Evolutionary conservation across 2,329 filamentous ascomycete genomes (phyloP).

Genomic region (Dactylellina cionopaga): DNA sequence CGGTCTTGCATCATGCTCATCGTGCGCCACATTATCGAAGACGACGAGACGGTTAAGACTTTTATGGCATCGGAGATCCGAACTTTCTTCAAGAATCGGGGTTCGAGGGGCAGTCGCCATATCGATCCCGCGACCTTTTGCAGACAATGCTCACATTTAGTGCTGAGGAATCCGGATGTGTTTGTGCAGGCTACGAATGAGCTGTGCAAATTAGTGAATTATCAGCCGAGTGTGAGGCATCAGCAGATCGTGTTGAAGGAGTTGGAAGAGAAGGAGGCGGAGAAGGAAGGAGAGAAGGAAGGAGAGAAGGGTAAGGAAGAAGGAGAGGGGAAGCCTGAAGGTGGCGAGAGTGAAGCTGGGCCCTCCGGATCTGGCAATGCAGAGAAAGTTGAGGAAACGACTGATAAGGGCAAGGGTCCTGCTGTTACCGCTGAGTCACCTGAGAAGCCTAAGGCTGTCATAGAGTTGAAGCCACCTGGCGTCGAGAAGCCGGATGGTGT

Average conservation of each 20-base stretch:
- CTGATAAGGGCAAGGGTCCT: conserved; percentile 62
- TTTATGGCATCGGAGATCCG: conserved; percentile 92
- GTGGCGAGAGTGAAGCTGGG: conserved; percentile 35
- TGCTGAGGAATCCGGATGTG: conserved; percentile 80
- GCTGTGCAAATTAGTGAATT: conserved; percentile 77
- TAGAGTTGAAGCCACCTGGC: conserved; percentile 78
- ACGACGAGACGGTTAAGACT: conserved; percentile 88
- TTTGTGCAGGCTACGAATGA: conserved; percentile 91
- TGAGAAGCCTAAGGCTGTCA: conserved; percentile 71
- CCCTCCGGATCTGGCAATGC: background rate
- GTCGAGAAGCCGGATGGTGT: conserved; percentile 95
- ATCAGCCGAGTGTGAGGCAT: conserved; percentile 55
- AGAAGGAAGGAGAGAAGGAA: conserved; percentile 56
- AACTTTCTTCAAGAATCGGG: conserved; percentile 71
- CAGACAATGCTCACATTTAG: conserved; percentile 79
- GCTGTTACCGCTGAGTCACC: conserved; percentile 64
- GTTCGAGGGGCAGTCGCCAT: conserved; percentile 63
- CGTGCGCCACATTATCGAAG: conserved; percentile 90
- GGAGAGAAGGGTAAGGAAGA: conserved; percentile 58
- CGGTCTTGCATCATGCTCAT: conserved; percentile 82
- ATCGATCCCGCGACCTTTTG: conserved; percentile 78
- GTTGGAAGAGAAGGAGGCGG: conserved; percentile 50
- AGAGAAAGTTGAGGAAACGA: conserved; percentile 51
- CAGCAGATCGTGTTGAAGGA: conserved; percentile 57
- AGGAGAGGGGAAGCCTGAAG: conserved; percentile 56